These are phyloP conservation scores for Suillus spraguei DNA, from an alignment of 768 basidiomycete genomes.

Conservation along the genomic window DNA sequence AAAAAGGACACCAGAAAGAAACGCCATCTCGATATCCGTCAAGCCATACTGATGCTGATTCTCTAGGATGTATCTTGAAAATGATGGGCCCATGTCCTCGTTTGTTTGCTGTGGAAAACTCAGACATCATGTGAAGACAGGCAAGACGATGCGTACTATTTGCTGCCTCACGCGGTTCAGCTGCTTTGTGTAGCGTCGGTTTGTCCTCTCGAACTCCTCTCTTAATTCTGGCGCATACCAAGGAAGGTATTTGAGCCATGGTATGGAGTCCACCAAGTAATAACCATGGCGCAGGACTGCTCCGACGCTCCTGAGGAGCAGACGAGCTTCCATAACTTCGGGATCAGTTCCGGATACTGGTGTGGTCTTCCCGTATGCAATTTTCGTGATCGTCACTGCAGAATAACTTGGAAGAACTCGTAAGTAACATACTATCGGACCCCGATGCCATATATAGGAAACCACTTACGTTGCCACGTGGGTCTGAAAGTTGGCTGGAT, in stretches of 20 bases:
- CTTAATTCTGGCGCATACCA: background rate
- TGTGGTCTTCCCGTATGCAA: background rate
- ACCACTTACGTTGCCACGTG: background rate
- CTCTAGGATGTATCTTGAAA: background rate
- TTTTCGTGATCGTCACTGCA: background rate
- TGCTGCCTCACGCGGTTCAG: background rate
- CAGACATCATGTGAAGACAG: background rate
- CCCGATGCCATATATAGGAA: background rate
- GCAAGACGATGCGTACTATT: background rate
- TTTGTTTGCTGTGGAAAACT: background rate
- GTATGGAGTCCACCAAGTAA: background rate
- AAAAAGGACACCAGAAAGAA: conserved; percentile 59
- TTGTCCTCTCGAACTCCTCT: background rate
- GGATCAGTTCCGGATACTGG: background rate
- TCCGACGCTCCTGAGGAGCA: background rate
- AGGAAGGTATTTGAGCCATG: background rate
- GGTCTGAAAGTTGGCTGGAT: background rate
- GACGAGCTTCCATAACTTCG: background rate
- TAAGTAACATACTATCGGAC: background rate
- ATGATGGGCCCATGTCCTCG: background rate
- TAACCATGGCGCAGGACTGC: background rate
- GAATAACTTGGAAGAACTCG: background rate
- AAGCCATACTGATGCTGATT: background rate
- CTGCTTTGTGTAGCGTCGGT: background rate
- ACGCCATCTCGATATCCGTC: conserved; percentile 48